A percentile compares a stretch with the other conserved stretches of the same genome.
Conservation (phyloP, 352 stramenopile species). For the Peronospora destructor region DNA sequence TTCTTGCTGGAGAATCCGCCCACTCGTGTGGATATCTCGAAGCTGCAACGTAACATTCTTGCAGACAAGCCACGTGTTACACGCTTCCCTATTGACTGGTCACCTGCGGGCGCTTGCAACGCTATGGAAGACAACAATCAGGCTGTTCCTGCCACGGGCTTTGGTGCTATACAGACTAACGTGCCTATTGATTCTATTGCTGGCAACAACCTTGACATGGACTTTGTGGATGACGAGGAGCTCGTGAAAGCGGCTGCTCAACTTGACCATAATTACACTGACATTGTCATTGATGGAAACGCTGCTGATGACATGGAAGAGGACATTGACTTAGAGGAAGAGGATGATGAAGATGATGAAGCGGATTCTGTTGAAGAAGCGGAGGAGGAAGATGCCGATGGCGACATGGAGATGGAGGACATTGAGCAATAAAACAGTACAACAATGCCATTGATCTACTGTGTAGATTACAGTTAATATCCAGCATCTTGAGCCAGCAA, state of each 20-base stretch:
- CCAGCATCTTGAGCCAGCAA: conserved; percentile 6
- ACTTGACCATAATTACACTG: conserved; percentile 83
- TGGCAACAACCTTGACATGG: conserved; percentile 45
- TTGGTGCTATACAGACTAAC: conserved; percentile 22
- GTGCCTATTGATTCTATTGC: conserved; percentile 5
- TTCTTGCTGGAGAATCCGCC: conserved; percentile 81
- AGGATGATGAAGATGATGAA: conserved; percentile 62
- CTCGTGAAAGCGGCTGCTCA: conserved; percentile 80
- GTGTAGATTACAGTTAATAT: conserved; percentile 2
- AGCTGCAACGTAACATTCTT: conserved; percentile 94
- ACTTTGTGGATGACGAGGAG: conserved; percentile 81
- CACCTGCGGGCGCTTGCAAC: conserved; percentile 47
- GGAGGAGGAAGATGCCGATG: conserved; percentile 65
- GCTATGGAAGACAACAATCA: conserved; percentile 33
- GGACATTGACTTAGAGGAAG: conserved; percentile 61
- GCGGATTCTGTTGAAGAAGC: conserved; percentile 57
- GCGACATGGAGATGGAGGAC: conserved; percentile 69
- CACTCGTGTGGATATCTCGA: conserved; percentile 80
- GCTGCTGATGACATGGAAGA: conserved; percentile 49
- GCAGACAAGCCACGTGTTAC: conserved; percentile 94
- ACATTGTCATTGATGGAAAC: conserved; percentile 79
- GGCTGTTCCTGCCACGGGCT: conserved; percentile 11
- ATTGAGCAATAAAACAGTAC: conserved; percentile 28
- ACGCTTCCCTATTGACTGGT: conserved; percentile 96
- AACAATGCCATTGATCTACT: conserved; percentile 8